Conservation (phyloP, 441 rosid genomes). For the Isatis lusitanica region DNA sequence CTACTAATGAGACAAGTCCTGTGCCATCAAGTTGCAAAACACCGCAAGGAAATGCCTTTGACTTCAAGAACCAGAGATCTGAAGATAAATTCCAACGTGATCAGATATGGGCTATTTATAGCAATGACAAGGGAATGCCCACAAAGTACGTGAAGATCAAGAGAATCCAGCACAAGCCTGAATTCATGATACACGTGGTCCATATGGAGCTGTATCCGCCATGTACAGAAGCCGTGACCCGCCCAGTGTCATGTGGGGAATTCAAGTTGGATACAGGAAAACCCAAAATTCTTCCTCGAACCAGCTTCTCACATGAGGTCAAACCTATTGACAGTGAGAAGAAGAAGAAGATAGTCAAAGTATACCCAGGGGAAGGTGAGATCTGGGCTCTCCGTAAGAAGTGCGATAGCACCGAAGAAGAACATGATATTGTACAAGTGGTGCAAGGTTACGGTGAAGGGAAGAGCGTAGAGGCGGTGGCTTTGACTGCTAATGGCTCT, state of each 20-base stretch:
- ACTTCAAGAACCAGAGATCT: conserved; percentile 37
- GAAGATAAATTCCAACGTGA: conserved; percentile 35
- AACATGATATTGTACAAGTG: conserved; percentile 45
- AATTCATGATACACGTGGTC: conserved; percentile 26
- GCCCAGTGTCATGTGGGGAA: conserved; percentile 40
- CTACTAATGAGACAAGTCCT: not conserved
- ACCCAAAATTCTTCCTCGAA: conserved; percentile 9
- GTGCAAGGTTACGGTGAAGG: conserved; percentile 35
- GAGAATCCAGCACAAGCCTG: conserved; percentile 29
- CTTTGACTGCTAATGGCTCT: conserved; percentile 32
- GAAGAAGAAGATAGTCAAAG: conserved; percentile 9
- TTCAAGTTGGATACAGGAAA: conserved; percentile 34
- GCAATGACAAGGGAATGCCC: conserved; percentile 37
- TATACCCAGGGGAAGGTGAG: conserved; percentile 40
- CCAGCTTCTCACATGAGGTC: conserved; percentile 39
- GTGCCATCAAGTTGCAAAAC: conserved; percentile 30
- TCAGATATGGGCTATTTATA: conserved; percentile 47
- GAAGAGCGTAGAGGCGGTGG: conserved; percentile 23
- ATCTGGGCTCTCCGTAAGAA: conserved; percentile 49
- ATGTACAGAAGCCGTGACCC: conserved; percentile 1
- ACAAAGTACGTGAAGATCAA: conserved; percentile 41
- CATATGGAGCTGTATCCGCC: conserved; percentile 32
- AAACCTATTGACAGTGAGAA: not conserved
- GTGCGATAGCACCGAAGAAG: conserved; percentile 30
- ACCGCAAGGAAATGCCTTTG: conserved; percentile 19